These are phyloP conservation scores for Aspergillus hortae DNA, from an alignment of 2,329 filamentous ascomycete species.

Conservation along the genomic window DNA sequence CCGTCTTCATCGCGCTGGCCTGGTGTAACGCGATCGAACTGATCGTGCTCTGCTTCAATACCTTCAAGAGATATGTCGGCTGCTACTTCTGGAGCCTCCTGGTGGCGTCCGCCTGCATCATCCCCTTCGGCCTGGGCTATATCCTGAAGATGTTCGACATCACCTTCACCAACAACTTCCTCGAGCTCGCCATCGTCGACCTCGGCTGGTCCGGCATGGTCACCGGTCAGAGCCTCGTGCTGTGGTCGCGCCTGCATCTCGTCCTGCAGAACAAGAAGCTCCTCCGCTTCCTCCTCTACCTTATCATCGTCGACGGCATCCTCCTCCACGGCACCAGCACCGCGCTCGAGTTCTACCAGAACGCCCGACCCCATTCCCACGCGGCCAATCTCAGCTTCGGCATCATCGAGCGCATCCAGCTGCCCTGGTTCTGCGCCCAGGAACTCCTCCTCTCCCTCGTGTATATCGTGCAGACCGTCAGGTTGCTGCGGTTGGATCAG, in stretches of 20 bases:
- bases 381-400: conserved; percentile 34
- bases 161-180: conserved; percentile 31
- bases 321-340: conserved; percentile 40
- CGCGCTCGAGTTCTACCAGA: conserved; percentile 41
- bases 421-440: conserved; percentile 54
- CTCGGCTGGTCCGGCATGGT: conserved; percentile 46
- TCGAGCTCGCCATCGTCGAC: conserved; percentile 36
- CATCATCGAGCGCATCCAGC: conserved; percentile 52
- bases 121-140: conserved; percentile 45
- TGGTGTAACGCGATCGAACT: conserved; percentile 50
- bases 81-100: conserved; percentile 50
- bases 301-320: conserved; percentile 45
- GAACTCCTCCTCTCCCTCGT: conserved; percentile 51
- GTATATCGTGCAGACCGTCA: conserved; percentile 51
- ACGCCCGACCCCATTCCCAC: conserved; percentile 17
- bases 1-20: conserved; percentile 39
- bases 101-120: conserved; percentile 40
- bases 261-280: conserved; percentile 35
- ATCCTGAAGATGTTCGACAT: conserved; percentile 43
- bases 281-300: conserved; percentile 36
- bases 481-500: conserved; percentile 45
- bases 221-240: conserved; percentile 47
- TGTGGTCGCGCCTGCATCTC: conserved; percentile 49
- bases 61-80: conserved; percentile 44
- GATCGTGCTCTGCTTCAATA: conserved; percentile 44